phyloP scores from a whole-genome alignment of 2,329 filamentous ascomycete genomes.

The Colletotrichum truncatum region DNA sequence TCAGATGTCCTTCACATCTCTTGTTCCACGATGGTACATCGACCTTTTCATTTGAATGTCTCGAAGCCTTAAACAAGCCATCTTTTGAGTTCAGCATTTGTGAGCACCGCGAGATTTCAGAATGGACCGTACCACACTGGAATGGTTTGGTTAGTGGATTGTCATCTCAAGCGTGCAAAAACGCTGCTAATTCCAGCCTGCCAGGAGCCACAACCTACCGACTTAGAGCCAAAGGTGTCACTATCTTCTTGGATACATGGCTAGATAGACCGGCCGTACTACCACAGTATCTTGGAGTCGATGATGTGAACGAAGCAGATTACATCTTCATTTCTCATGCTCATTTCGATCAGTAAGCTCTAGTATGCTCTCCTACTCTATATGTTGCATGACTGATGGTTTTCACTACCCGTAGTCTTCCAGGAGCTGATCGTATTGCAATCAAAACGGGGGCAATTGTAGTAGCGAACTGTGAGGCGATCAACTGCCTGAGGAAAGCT shows the following conservation, averaged over 20 bases:
- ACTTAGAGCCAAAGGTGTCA: not conserved
- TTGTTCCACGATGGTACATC: no score
- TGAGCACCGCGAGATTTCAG: no score
- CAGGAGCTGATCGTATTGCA: conserved; percentile 36
- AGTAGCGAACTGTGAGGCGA: conserved; percentile 36
- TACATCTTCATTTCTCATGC: conserved; percentile 38
- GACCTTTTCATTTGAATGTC: no score
- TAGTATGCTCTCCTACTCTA: not conserved
- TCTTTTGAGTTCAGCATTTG: no score
- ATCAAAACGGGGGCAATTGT: conserved; percentile 35
- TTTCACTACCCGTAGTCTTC: conserved; percentile 24
- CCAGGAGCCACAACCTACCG: not conserved
- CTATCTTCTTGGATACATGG: not conserved
- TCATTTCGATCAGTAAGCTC: conserved; percentile 35
- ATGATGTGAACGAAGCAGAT: conserved; percentile 34
- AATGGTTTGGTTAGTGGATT: not conserved
- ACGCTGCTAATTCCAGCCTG: not conserved
- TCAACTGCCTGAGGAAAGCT: conserved; percentile 33
- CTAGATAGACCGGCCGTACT: not conserved
- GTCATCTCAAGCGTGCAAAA: not conserved
- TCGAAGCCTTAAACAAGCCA: no score
- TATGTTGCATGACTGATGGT: not conserved
- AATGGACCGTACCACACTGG: no score
- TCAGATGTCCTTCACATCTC: no score
- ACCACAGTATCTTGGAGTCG: conserved; percentile 19